Conservation (phyloP, 441 rosid genomes). For the Omphalea diandra region DNA sequence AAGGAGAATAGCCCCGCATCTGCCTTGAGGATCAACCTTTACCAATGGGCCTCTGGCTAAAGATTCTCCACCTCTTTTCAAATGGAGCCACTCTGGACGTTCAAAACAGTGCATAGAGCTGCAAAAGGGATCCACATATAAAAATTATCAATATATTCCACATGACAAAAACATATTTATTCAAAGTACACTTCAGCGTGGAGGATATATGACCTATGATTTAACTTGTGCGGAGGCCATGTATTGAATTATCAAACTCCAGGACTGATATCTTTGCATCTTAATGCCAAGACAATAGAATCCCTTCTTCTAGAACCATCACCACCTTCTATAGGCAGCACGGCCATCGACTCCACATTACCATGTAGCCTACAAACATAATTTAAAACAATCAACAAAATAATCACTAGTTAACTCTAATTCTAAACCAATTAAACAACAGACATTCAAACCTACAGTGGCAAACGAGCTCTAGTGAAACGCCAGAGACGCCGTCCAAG, state of each 20-base stretch:
- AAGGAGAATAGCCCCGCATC: conserved; percentile 92
- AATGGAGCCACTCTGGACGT: conserved; percentile 92
- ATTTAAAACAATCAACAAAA: neutral
- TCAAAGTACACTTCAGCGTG: neutral
- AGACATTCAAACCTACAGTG: conserved; percentile 56
- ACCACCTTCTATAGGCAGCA: conserved; percentile 66
- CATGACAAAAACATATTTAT: neutral
- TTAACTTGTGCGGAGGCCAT: conserved; percentile 77
- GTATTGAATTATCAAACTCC: conserved; percentile 93
- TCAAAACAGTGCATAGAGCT: conserved; percentile 99
- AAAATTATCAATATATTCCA: neutral
- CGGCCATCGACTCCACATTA: conserved; percentile 83
- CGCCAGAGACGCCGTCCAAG: conserved; percentile 81
- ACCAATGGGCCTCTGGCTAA: conserved; percentile 85
- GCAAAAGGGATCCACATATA: conserved; percentile 29
- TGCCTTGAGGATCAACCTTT: conserved; percentile 98
- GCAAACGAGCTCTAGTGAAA: conserved; percentile 89
- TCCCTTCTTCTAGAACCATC: conserved; percentile 75
- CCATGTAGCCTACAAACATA: conserved; percentile 70
- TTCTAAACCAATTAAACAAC: neutral
- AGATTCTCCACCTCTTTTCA: conserved; percentile 93
- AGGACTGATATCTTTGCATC: conserved; percentile 86
- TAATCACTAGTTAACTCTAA: neutral
- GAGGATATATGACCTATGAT: conserved; percentile 1
- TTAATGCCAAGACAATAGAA: conserved; percentile 73